Conservation (phyloP, 2,329 filamentous ascomycete species). For the Exophiala oligosperma region DNA sequence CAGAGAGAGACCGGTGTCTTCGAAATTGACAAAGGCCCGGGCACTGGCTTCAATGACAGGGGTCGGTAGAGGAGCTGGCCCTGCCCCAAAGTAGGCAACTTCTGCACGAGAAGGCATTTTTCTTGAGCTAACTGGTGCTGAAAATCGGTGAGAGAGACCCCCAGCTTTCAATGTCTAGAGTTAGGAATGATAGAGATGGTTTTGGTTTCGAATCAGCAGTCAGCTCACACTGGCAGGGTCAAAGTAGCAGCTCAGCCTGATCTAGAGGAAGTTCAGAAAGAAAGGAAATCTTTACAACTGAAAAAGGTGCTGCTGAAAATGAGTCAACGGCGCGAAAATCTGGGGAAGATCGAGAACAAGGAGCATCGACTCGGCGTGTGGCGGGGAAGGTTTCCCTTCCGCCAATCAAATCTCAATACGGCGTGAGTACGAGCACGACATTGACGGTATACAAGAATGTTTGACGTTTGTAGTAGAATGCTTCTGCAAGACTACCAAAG, state of each 20-base stretch:
- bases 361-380: not conserved
- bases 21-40: constrained; percentile 76
- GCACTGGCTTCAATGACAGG: constrained; percentile 75
- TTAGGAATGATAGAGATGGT: not conserved
- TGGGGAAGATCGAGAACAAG: constrained; percentile 2
- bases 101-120: constrained; percentile 71
- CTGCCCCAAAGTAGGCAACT: constrained; percentile 85
- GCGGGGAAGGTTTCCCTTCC: constrained; percentile 5
- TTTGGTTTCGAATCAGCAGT: too few species aligned
- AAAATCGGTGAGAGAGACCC: not conserved
- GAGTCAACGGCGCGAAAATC: constrained; percentile 9
- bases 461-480: too few species aligned
- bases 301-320: not conserved
- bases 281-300: not conserved
- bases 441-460: too few species aligned
- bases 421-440: not conserved
- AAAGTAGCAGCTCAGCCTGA: too few species aligned
- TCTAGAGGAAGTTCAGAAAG: too few species aligned
- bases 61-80: constrained; percentile 83
- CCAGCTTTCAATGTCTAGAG: not conserved
- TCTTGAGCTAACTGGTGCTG: not conserved
- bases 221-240: too few species aligned
- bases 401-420: not conserved
- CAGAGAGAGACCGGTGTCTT: constrained; percentile 77
- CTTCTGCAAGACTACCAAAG: too few species aligned